Evolutionary conservation across 129 eudicot genomes (phyloP), one percentile per base, ranked within the genome.

Genomic region (Calendula officinalis): DNA sequence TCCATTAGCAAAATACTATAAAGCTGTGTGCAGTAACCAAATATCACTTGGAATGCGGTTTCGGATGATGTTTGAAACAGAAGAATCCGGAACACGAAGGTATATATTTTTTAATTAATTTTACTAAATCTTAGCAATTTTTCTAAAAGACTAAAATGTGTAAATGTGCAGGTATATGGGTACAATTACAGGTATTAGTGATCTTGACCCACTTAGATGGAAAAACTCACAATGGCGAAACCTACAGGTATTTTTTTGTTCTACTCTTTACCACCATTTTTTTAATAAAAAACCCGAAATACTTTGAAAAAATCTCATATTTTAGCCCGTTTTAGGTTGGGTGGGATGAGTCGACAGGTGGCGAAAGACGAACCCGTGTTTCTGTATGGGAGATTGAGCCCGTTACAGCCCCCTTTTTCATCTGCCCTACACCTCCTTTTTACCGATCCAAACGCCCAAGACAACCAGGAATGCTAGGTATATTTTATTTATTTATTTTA

Each of bases 331-430:
- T 45, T 60, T 84, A 90, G 97, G 95, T 91, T 73, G 95, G 95
- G 27, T 91, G 97, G 97, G 97, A 91, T 52, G 97, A 91, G 69
- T 85, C 97, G 34, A 91, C 97, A 46, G 91, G 85, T 42, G 97
- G 97, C 11, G 97, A 91, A 76, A 87, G 82, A 76, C 94, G 94
- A 46, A 87, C 68, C 51, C 81, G 97, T 33, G 97, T 91, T 17
- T 91, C 95, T 5, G 69, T 87, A 45, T 91, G 97, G 97, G 97
- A 91, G 79, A 87, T 91, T 55, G 95, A 87, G 72, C 97, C 97
- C 12, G 86, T 91, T n/a, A 91, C 95, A 0, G 90, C 97, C 61
- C 97, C 97, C 3, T 91, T 91, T 82, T 87, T 84, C 78, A 84
- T 91, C 57, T 91, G 94, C 65, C 97, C 97, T 1, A 84, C 90